Evolutionary conservation across 1,284 basidiomycete species (phyloP).

Genomic region (Lignosus rhinocerotis): DNA sequence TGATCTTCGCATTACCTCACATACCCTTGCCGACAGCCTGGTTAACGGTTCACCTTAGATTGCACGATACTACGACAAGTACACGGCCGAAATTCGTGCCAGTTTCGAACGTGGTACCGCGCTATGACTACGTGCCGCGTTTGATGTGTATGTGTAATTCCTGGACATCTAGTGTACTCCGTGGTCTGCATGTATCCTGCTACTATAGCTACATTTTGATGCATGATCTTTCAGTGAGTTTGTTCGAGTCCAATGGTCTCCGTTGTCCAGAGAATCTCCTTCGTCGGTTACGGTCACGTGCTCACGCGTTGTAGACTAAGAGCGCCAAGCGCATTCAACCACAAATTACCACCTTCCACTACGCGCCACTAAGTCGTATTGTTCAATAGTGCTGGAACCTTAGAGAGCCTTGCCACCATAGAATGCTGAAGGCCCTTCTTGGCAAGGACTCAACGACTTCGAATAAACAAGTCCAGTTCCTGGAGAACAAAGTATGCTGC

Average conservation of each 20-base stretch:
- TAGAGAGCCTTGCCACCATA: neutral
- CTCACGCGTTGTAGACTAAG: neutral
- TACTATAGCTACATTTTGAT: neutral
- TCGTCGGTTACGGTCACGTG: neutral
- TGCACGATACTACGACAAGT: slow-evolving; percentile 96
- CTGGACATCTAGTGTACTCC: slow-evolving; percentile 4
- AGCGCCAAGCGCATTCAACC: neutral
- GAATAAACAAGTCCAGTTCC: slow-evolving; percentile 14
- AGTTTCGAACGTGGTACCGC: slow-evolving; percentile 97
- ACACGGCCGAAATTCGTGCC: slow-evolving; percentile 91
- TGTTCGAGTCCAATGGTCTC: too few relatives aligned
- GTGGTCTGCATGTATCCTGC: neutral
- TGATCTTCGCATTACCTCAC: slow-evolving; percentile 26
- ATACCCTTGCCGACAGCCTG: neutral
- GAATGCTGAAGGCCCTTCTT: slow-evolving; percentile 6
- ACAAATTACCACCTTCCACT: neutral
- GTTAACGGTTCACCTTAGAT: slow-evolving; percentile 52
- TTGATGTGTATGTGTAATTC: neutral
- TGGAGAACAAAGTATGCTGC: slow-evolving; percentile 19
- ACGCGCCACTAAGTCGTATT: neutral
- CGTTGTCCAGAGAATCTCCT: too few relatives aligned
- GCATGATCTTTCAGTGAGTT: too few relatives aligned
- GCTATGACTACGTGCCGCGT: slow-evolving; percentile 44
- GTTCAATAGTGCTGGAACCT: neutral
- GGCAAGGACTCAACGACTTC: neutral